Evolutionary conservation across 116 monocot genomes (phyloP), one percentile per base, ranked within the genome.

Genomic region (Thalassia testudinum): DNA sequence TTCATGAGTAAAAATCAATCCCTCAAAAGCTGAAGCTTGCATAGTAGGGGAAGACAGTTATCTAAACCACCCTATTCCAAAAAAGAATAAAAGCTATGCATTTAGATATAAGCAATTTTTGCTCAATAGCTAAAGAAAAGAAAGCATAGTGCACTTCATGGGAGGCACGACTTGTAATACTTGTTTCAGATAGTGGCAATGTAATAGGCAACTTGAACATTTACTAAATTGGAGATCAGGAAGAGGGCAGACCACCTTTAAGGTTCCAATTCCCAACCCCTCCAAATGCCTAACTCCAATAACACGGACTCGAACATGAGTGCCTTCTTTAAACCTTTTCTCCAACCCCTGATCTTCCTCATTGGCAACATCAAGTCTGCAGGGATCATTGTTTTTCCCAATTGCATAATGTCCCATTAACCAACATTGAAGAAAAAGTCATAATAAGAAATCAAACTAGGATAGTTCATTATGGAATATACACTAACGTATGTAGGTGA

Each of bases 21-120:
- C 81, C 72, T 88, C 95, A 58, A 95, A 76, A 62, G 88, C 88
- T 85, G 71, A 81, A 37, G 73, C 77, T 85, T 93, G 66, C n/a
- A n/a, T 55, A 25, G n/a, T 59, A 43, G 21, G 62, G 12, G 49
- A 67, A 22, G 17, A 10, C 3, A 10, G 30, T 10, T 34, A 34
- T 34, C 10, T 5, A 5, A 34, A 34, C 30, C 10, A 20, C 20
- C 25, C 30, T 1, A 7, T 47, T 66, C 21, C 13, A 60, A 21
- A 44, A 43, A 7, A 52, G 21, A 13, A 17, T 15, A 50, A 5
- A n/a, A n/a, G n/a, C n/a, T n/a, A n/a, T n/a, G n/a, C n/a, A n/a
- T n/a, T n/a, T n/a, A n/a, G n/a, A n/a, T n/a, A n/a, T n/a, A n/a
- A n/a, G n/a, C n/a, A n/a, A n/a, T n/a, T n/a, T n/a, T n/a, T n/a